Evolutionary conservation across 768 basidiomycete genomes (phyloP).

Genomic region (Kwoniella europaea): DNA sequence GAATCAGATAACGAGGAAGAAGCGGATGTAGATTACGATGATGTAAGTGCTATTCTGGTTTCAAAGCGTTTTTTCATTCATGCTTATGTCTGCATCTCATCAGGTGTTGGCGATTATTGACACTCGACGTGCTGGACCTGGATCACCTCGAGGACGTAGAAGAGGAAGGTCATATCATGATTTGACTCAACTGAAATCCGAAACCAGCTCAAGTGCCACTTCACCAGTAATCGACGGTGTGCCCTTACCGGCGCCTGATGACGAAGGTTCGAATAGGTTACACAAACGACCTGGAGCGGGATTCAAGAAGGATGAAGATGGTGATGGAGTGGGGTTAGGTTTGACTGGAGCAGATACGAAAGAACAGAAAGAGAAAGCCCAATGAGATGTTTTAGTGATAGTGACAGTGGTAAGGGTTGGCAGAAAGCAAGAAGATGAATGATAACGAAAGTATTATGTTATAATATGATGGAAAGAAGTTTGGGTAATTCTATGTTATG

Average conservation of each 20-base stretch:
- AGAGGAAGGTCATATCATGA: slow-evolving; percentile 40
- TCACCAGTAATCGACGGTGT: slow-evolving; percentile 12
- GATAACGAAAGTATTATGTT: not conserved
- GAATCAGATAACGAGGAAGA: slow-evolving; percentile 76
- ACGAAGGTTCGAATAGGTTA: slow-evolving; percentile 34
- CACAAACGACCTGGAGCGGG: slow-evolving; percentile 26
- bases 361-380: slow-evolving; percentile 9
- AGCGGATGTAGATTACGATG: slow-evolving; percentile 87
- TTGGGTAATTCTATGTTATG: not conserved
- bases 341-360: slow-evolving; percentile 10
- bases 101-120: slow-evolving; percentile 53
- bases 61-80: not conserved
- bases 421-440: not conserved
- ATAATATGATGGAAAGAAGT: not conserved
- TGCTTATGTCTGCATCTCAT: not conserved
- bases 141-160: slow-evolving; percentile 33
- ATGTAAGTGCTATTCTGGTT: slow-evolving; percentile 62
- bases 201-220: slow-evolving; percentile 13
- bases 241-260: slow-evolving; percentile 28
- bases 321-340: slow-evolving; percentile 8
- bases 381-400: not conserved
- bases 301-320: not conserved
- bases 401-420: not conserved
- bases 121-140: slow-evolving; percentile 29
- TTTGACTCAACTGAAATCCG: slow-evolving; percentile 22